Evolutionary conservation across 2,329 filamentous ascomycete species (phyloP).

Genomic region (Aureobasidium sp.): DNA sequence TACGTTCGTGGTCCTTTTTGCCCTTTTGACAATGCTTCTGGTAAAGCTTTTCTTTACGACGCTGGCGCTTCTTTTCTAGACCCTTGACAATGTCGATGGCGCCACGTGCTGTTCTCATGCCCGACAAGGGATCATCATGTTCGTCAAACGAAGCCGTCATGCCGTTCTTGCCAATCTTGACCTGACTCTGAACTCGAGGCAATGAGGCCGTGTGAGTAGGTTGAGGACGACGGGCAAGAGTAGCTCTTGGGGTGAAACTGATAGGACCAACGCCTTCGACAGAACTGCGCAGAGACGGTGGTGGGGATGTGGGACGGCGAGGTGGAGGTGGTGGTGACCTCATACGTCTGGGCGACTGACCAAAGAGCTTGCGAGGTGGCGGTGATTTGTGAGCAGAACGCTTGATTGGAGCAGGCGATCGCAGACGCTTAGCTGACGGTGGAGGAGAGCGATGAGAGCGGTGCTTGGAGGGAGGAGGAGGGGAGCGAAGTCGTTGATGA

Average conservation of each 20-base stretch:
- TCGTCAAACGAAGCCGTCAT: slow-evolving; percentile 28
- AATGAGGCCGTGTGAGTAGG: slow-evolving; percentile 78
- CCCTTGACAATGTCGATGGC: slow-evolving; percentile 97
- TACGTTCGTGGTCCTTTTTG: slow-evolving; percentile 48
- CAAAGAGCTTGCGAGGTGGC: slow-evolving; percentile 51
- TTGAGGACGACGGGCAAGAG: slow-evolving; percentile 46
- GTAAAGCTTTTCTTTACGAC: slow-evolving; percentile 86
- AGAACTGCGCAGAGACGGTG: slow-evolving; percentile 49
- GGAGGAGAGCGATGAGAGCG: slow-evolving; percentile 40
- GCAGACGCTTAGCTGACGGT: slow-evolving; percentile 18
- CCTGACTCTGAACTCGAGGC: slow-evolving; percentile 47
- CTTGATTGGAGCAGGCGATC: slow-evolving; percentile 30
- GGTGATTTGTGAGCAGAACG: slow-evolving; percentile 21
- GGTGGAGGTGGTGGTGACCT: slow-evolving; percentile 36
- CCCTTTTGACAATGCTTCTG: slow-evolving; percentile 83
- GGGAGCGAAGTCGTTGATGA: slow-evolving; percentile 55
- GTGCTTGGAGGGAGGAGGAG: slow-evolving; percentile 17
- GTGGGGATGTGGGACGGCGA: slow-evolving; percentile 55
- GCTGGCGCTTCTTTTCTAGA: slow-evolving; percentile 86
- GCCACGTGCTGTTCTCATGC: slow-evolving; percentile 64
- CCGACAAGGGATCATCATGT: slow-evolving; percentile 38
- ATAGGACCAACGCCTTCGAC: slow-evolving; percentile 32
- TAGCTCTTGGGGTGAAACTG: slow-evolving; percentile 20
- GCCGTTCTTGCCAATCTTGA: slow-evolving; percentile 11
- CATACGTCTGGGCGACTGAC: slow-evolving; percentile 62